phyloP scores from a whole-genome alignment of 192 early-diverging fungal species.

The Ambispora gerdemannii region DNA sequence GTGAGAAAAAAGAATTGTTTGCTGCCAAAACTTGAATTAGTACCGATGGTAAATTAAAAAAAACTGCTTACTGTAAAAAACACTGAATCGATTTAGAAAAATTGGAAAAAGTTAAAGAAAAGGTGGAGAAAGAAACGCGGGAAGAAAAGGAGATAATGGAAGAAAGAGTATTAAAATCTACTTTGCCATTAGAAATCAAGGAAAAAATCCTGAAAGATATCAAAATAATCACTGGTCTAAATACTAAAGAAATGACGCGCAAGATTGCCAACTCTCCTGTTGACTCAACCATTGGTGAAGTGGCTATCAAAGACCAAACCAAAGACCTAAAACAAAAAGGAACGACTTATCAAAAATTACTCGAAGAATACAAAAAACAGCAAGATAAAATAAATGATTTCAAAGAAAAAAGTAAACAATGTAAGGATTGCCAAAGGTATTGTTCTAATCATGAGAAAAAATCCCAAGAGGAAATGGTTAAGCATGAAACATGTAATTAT shows the following conservation, averaged over 20 bases:
- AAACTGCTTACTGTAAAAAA: slow-evolving; percentile 16
- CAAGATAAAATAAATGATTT: slow-evolving; percentile 12
- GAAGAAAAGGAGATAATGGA: slow-evolving; percentile 8
- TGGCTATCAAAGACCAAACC: background rate
- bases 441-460: slow-evolving; percentile 6
- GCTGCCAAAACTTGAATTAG: slow-evolving; percentile 18
- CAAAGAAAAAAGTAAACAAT: slow-evolving; percentile 15
- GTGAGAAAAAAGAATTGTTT: slow-evolving; percentile 10
- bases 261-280: slow-evolving; percentile 18
- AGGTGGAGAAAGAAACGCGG: background rate
- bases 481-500: slow-evolving; percentile 1
- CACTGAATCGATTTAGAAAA: slow-evolving; percentile 19
- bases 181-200: slow-evolving; percentile 15
- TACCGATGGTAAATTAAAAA: slow-evolving; percentile 23
- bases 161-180: slow-evolving; percentile 19
- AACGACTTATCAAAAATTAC: slow-evolving; percentile 6
- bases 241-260: slow-evolving; percentile 5
- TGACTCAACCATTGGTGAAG: slow-evolving; percentile 15
- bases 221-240: slow-evolving; percentile 15
- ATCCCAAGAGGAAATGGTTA: slow-evolving; percentile 11
- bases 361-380: slow-evolving; percentile 5
- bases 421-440: slow-evolving; percentile 19
- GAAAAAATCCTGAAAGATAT: slow-evolving; percentile 21
- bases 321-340: slow-evolving; percentile 20
- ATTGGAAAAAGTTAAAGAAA: slow-evolving; percentile 13